Evolutionary conservation across 768 basidiomycete genomes (phyloP).

Genomic region (Phylloporus rhodoxanthus): DNA sequence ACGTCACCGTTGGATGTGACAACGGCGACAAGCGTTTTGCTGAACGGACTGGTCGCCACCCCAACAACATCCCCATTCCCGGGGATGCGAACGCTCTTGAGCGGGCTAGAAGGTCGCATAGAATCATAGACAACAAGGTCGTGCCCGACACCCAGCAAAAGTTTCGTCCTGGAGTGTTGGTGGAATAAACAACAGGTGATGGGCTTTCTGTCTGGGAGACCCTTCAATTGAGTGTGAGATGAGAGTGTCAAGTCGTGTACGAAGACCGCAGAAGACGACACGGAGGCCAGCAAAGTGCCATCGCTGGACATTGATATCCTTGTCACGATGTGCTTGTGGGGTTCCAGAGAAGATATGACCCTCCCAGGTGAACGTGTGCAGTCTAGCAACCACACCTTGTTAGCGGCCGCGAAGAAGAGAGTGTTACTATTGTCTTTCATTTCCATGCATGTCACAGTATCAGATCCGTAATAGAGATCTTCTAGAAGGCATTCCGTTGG

Average conservation of each 20-base stretch:
- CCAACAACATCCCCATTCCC: conserved; percentile 50
- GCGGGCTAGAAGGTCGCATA: conserved; percentile 48
- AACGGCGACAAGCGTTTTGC: conserved; percentile 62
- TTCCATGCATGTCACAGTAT: conserved; percentile 27
- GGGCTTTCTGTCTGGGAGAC: conserved; percentile 38
- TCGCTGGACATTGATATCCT: conserved; percentile 59
- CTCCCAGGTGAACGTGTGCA: conserved; percentile 34
- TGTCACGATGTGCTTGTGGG: conserved; percentile 46
- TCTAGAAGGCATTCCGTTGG: conserved; percentile 39
- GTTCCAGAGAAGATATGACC: conserved; percentile 43
- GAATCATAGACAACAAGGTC: conserved; percentile 60
- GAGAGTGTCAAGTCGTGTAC: conserved; percentile 55
- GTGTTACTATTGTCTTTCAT: conserved; percentile 33
- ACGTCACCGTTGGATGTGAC: conserved; percentile 51
- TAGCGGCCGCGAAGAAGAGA: conserved; percentile 43
- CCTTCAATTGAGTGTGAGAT: conserved; percentile 50
- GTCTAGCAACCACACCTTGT: conserved; percentile 49
- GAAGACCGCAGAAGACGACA: conserved; percentile 47
- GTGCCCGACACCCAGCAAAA: conserved; percentile 49
- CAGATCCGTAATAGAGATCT: conserved; percentile 35
- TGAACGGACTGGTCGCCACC: conserved; percentile 66
- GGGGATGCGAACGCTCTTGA: conserved; percentile 46
- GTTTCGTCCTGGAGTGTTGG: conserved; percentile 51
- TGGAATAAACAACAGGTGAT: conserved; percentile 56
- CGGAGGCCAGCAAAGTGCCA: conserved; percentile 48